Evolutionary conservation across 2,329 filamentous ascomycete genomes (phyloP).

Genomic region (Claviceps citrina): DNA sequence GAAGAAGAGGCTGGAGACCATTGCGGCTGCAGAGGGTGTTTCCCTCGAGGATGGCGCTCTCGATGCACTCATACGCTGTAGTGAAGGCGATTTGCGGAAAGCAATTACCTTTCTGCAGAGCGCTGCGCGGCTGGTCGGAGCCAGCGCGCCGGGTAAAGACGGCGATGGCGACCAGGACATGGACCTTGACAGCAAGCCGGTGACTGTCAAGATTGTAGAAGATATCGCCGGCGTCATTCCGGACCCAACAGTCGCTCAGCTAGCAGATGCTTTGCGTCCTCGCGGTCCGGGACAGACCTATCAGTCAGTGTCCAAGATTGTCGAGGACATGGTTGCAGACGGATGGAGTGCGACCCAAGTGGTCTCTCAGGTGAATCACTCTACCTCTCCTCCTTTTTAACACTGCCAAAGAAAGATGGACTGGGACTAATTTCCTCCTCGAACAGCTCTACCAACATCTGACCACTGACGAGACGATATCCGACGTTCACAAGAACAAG

Average conservation of each 20-base stretch:
- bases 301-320: slow-evolving; percentile 56
- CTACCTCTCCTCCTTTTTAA: background rate
- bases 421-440: slow-evolving; percentile 6
- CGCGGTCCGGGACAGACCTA: slow-evolving; percentile 50
- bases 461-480: slow-evolving; percentile 69
- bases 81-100: slow-evolving; percentile 87
- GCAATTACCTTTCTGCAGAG: slow-evolving; percentile 94
- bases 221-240: slow-evolving; percentile 96
- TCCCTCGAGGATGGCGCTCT: slow-evolving; percentile 61
- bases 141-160: slow-evolving; percentile 34
- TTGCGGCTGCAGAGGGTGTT: slow-evolving; percentile 67
- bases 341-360: slow-evolving; percentile 93
- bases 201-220: slow-evolving; percentile 70
- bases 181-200: slow-evolving; percentile 41
- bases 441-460: slow-evolving; percentile 63
- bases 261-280: slow-evolving; percentile 65
- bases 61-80: slow-evolving; percentile 70
- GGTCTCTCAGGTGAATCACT: slow-evolving; percentile 50
- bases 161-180: slow-evolving; percentile 44
- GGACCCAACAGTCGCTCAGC: slow-evolving; percentile 48
- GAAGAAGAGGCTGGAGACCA: slow-evolving; percentile 61
- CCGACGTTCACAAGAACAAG: slow-evolving; percentile 75
- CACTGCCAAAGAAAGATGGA: background rate
- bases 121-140: slow-evolving; percentile 74
- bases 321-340: slow-evolving; percentile 85